Evolutionary conservation across 2,329 filamentous ascomycete species (phyloP).

Genomic region (Fusarium odoratissimum): DNA sequence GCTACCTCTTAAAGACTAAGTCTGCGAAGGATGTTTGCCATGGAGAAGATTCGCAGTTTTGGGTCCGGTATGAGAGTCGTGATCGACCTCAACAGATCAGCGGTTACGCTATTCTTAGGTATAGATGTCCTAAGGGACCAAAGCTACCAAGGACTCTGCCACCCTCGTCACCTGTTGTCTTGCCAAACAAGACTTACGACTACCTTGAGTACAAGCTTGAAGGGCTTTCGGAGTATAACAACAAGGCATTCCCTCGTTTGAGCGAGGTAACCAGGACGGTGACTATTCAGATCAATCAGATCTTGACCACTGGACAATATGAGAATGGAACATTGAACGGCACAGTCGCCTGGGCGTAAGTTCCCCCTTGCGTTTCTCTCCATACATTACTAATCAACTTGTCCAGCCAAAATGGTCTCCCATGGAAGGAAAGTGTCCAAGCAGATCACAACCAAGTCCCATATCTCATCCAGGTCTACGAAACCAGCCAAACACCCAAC

Average conservation of each 20-base stretch:
- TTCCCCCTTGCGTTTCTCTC: fast-evolving
- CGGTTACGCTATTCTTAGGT: constrained; percentile 25
- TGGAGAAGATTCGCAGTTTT: not conserved
- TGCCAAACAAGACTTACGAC: constrained; percentile 50
- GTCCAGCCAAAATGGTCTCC: constrained; percentile 18
- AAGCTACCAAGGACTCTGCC: constrained; percentile 9
- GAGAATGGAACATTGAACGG: constrained; percentile 29
- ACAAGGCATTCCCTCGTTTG: constrained; percentile 51
- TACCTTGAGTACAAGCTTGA: constrained; percentile 59
- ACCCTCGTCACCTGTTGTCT: constrained; percentile 36
- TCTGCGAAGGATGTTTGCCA: not conserved
- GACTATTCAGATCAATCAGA: constrained; percentile 58
- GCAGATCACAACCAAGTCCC: constrained; percentile 25
- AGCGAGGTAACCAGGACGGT: constrained; percentile 63
- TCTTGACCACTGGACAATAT: constrained; percentile 48
- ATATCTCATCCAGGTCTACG: constrained; percentile 30
- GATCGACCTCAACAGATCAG: constrained; percentile 21
- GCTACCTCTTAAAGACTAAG: constrained; percentile 20
- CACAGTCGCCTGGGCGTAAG: constrained; percentile 31
- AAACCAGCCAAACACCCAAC: constrained; percentile 53
- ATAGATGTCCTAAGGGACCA: not conserved
- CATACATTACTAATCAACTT: not conserved
- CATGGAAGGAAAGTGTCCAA: constrained; percentile 30
- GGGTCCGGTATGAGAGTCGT: constrained; percentile 32
- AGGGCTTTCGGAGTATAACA: not conserved